Percentiles rank a stretch among this genome's conserved stretches.
These are phyloP conservation scores for Vicia villosa DNA, from an alignment of 306 rosid genomes.

Conservation along the genomic window DNA sequence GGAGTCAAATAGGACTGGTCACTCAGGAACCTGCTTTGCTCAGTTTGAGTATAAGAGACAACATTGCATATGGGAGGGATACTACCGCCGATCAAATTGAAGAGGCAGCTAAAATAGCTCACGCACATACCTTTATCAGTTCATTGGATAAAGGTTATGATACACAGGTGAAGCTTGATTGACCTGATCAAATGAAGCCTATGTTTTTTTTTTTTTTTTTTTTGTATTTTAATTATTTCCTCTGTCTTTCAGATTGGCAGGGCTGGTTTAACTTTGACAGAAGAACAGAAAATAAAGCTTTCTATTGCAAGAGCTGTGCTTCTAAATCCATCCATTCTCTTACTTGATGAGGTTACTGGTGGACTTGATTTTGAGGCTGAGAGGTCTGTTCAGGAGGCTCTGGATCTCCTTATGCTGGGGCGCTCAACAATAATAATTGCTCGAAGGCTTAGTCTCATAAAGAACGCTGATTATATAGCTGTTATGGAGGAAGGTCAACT, in stretches of 20 bases:
- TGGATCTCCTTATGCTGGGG: constrained; percentile 97
- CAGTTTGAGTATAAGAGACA: constrained; percentile 95
- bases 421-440: constrained; percentile 98
- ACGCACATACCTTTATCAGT: constrained; percentile 96
- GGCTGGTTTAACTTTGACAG: constrained; percentile 87
- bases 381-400: constrained; percentile 93
- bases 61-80: constrained; percentile 98
- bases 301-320: constrained; percentile 99
- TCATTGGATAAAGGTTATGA: constrained; percentile 80
- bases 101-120: constrained; percentile 99
- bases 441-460: constrained; percentile 97
- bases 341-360: constrained; percentile 99
- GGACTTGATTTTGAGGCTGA: constrained; percentile 99
- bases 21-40: constrained; percentile 99
- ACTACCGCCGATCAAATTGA: constrained; percentile 88
- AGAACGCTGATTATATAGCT: constrained; percentile 98
- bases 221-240: constrained; percentile 28
- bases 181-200: constrained; percentile 27
- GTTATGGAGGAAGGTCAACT: constrained; percentile 99
- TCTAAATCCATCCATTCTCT: constrained; percentile 90
- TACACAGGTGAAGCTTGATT: constrained; percentile 76
- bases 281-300: constrained; percentile 94
- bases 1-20: constrained; percentile 97
- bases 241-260: constrained; percentile 84
- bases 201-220: background rate